Evolutionary conservation across 1,284 basidiomycete genomes (phyloP).

Genomic region (Rhodotorula sp.): DNA sequence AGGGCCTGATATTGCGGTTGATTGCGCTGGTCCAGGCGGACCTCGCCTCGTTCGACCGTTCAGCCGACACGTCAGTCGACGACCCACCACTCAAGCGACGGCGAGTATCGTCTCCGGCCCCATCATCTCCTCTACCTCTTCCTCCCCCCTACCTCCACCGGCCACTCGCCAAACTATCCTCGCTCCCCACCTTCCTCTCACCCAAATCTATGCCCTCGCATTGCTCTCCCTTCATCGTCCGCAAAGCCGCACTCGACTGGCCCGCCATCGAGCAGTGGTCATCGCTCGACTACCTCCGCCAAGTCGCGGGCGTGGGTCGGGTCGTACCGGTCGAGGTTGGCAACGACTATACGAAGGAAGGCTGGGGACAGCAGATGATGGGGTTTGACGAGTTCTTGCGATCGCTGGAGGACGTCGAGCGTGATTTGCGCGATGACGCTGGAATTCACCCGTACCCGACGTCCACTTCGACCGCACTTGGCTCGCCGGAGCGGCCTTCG

Average conservation of each 20-base stretch:
- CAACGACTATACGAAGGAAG: constrained; percentile 70
- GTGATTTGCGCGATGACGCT: too few species aligned
- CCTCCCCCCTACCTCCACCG: constrained; percentile 5
- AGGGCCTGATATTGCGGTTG: constrained; percentile 62
- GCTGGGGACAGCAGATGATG: constrained; percentile 81
- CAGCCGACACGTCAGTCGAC: not conserved
- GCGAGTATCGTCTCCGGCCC: not conserved
- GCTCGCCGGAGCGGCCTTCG: not conserved
- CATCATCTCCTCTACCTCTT: not conserved
- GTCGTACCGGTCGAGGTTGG: constrained; percentile 90
- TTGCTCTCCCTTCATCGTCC: constrained; percentile 68
- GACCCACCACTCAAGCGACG: not conserved
- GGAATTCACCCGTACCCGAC: not conserved
- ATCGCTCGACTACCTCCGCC: constrained; percentile 65
- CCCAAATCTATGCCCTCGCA: not conserved
- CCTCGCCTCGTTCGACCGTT: not conserved
- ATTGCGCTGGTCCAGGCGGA: constrained; percentile 57
- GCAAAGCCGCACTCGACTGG: constrained; percentile 58
- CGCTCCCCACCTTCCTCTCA: constrained; percentile 15
- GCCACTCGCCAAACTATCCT: not conserved
- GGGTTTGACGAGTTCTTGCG: constrained; percentile 72
- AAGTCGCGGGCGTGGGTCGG: constrained; percentile 69
- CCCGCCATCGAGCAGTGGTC: constrained; percentile 72
- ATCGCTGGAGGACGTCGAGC: constrained; percentile 29
- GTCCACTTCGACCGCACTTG: not conserved